phyloP scores from a whole-genome alignment of 176 grass and related monocot genomes.

The Carex cristatella region DNA sequence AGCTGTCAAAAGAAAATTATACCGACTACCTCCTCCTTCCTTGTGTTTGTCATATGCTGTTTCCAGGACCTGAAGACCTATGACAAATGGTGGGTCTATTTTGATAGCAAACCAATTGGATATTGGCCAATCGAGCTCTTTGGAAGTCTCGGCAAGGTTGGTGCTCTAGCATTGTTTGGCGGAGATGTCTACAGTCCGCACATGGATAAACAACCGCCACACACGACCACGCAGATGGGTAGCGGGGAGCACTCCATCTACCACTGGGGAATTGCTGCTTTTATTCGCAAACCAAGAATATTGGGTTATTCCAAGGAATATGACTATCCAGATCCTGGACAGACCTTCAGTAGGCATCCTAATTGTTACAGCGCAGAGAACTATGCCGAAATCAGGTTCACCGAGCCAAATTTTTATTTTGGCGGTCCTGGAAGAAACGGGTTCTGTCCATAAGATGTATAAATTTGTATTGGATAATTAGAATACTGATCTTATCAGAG shows the following conservation, averaged over 20 bases:
- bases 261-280: constrained; percentile 9
- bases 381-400: not conserved
- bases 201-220: constrained; percentile 13
- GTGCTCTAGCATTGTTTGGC: constrained; percentile 3
- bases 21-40: not conserved
- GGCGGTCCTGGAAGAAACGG: constrained; percentile 17
- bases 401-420: constrained; percentile 26
- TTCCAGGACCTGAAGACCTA: constrained; percentile 13
- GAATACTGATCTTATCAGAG: not conserved
- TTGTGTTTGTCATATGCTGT: not conserved
- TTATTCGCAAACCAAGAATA: not conserved
- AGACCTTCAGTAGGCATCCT: not conserved
- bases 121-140: constrained; percentile 23
- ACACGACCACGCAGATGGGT: constrained; percentile 29
- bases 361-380: constrained; percentile 26
- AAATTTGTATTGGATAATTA: not conserved
- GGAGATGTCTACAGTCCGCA: constrained; percentile 26
- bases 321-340: constrained; percentile 16
- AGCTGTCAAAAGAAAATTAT: not conserved
- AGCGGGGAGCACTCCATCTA: not conserved
- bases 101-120: not conserved
- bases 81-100: constrained; percentile 18
- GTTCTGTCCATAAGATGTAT: constrained; percentile 2
- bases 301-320: not conserved
- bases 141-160: not conserved